A percentile compares a stretch with the other conserved stretches of the same genome.
phyloP scores from a whole-genome alignment of 257 asterid species.

The Nyctanthes arbortristis region DNA sequence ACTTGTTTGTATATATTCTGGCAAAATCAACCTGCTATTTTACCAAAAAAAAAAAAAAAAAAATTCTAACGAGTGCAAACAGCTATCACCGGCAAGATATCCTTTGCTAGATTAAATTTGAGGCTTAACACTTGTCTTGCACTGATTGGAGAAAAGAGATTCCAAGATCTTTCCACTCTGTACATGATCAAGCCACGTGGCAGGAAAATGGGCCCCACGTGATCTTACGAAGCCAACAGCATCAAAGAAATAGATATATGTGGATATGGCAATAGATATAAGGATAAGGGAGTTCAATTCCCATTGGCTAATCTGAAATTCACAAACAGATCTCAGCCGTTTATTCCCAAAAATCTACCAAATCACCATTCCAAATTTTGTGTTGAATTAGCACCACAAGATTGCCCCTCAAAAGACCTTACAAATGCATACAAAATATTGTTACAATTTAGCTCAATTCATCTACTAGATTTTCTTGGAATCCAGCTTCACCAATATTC shows the following conservation, averaged over 20 bases:
- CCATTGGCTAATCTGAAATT: slow-evolving; percentile 54
- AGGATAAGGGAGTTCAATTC: slow-evolving; percentile 60
- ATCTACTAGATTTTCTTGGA: not conserved
- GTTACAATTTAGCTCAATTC: slow-evolving; percentile 22
- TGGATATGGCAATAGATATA: slow-evolving; percentile 60
- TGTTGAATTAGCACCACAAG: slow-evolving; percentile 55
- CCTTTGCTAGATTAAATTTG: not conserved
- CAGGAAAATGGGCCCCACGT: slow-evolving; percentile 18
- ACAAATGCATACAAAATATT: slow-evolving; percentile 41
- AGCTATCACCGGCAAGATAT: not conserved
- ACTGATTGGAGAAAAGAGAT: slow-evolving; percentile 28
- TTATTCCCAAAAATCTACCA: slow-evolving; percentile 44
- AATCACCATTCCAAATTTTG: slow-evolving; percentile 34
- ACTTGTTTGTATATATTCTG: too few relatives aligned
- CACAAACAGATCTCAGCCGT: slow-evolving; percentile 48
- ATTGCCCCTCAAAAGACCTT: slow-evolving; percentile 24
- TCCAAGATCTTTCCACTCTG: slow-evolving; percentile 19
- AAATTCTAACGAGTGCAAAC: not conserved
- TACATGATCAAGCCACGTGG: slow-evolving; percentile 24
- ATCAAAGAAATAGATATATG: slow-evolving; percentile 50
- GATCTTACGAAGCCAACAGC: slow-evolving; percentile 53
- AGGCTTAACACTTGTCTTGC: slow-evolving; percentile 23
- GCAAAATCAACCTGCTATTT: slow-evolving; percentile 14
- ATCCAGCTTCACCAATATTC: not conserved
- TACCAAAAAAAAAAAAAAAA: not conserved